Base-by-base conservation (phyloP, 148 eudicot species). In the Dianthus caryophyllus region DNA sequence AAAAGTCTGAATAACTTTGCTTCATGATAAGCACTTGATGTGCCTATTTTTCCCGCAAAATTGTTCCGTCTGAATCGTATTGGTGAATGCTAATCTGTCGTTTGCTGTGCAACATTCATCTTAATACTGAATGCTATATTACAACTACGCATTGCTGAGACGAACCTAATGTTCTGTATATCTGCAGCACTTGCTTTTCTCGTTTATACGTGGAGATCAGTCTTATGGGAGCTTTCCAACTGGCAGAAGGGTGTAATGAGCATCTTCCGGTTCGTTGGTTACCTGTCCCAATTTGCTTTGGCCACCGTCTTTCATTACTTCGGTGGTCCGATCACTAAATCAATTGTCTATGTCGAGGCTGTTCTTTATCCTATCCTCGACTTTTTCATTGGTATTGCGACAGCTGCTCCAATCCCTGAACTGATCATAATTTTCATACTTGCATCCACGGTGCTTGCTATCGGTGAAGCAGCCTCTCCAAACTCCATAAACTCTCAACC, bases 161-260 rank as follows among this genome's bases (percentile, higher is more conserved):
- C 31, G 73, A 20, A 75, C 69, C 6, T 65, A 70, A 41, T 43
- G 2, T 17, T 25, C 61, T 13, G 24, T 33, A 64, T 72, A 56
- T 61, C 25, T 81, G 80, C 89, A 90, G 97, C 84, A 29, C 57
- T 78, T 30, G 85, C 79, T 51, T 85, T 88, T 58, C 77, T 79
- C 49, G 58, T 90, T 56, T 90, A 90, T 71, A 67, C 89, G 2
- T 90, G 97, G 97, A 85, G 97, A 76, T 80, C 84, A 5, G 97
- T 90, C 61, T 70, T 90, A 49, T 88, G 89, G 94, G 97, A 90
- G 70, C 87, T 90, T 17, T 73, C 71, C 18, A 88, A 87, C 62
- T 90, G 97, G 97, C 75, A 44, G 66, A 88, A 80, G 53, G 75
- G 66, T 31, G 14, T 77, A 20, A 63, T 62, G 14, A 66, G 75